Conservation (phyloP, 78 protist species). For the Goniomonas avonlea region DNA sequence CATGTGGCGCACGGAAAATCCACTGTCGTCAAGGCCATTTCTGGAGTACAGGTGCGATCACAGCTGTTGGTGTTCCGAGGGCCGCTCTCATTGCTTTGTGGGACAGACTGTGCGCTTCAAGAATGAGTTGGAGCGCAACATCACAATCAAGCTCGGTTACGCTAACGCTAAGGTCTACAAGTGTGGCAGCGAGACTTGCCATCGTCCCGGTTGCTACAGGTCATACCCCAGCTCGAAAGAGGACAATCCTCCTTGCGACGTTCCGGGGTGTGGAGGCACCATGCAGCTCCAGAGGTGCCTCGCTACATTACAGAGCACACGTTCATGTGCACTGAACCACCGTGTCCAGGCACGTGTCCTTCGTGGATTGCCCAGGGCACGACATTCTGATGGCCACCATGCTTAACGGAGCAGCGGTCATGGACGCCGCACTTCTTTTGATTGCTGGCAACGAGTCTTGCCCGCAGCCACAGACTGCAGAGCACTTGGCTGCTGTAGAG, state of each 20-base stretch:
- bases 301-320: neutral
- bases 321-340: too few species aligned
- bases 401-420: slow-evolving; percentile 99
- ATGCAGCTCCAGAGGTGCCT: slow-evolving; percentile 43
- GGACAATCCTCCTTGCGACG: slow-evolving; percentile 57
- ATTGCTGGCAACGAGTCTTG: slow-evolving; percentile 98
- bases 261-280: slow-evolving; percentile 69
- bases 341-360: slow-evolving; percentile 43
- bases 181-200: slow-evolving; percentile 31
- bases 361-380: slow-evolving; percentile 89
- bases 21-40: slow-evolving; percentile 97
- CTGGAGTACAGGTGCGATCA: slow-evolving; percentile 87
- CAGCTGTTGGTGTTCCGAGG: too few species aligned
- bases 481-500: slow-evolving; percentile 99
- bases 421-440: slow-evolving; percentile 99
- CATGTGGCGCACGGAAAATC: slow-evolving; percentile 99
- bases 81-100: too few species aligned
- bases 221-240: slow-evolving; percentile 56
- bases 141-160: slow-evolving; percentile 99
- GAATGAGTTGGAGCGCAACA: slow-evolving; percentile 94
- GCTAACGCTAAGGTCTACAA: slow-evolving; percentile 97
- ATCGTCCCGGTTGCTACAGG: slow-evolving; percentile 61
- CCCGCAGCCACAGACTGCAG: slow-evolving; percentile 99
- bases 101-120: slow-evolving; percentile 72
- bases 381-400: slow-evolving; percentile 99